These are phyloP conservation scores for Leccinum boreale DNA, from an alignment of 768 basidiomycete genomes.

Conservation along the genomic window DNA sequence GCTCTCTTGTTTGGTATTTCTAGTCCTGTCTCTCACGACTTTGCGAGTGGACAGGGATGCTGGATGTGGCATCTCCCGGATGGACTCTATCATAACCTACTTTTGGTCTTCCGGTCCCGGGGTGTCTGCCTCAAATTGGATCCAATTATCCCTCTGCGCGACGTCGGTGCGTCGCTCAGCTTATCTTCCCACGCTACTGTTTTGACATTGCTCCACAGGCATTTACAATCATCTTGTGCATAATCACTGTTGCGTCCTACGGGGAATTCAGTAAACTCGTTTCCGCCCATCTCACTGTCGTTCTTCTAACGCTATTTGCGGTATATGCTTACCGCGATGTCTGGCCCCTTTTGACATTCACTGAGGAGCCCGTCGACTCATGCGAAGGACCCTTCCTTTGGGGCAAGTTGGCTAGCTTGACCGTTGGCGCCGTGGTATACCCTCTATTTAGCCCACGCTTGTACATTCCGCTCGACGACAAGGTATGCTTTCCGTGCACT, in stretches of 20 bases:
- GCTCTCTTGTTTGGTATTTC: neutral
- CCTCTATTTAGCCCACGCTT: slow-evolving; percentile 1
- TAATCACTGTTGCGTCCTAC: neutral
- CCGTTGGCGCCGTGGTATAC: neutral
- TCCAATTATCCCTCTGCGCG: neutral
- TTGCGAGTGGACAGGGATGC: neutral
- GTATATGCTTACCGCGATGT: neutral
- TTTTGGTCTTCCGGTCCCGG: neutral
- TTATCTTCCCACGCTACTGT: neutral
- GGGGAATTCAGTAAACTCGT: neutral
- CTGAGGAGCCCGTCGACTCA: neutral
- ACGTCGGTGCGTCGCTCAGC: neutral
- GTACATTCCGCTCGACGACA: neutral
- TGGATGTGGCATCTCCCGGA: neutral
- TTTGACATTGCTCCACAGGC: neutral
- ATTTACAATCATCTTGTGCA: neutral
- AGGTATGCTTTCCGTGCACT: neutral
- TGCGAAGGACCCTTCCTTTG: neutral
- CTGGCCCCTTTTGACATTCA: slow-evolving; percentile 1
- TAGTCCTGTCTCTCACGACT: neutral
- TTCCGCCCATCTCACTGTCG: neutral
- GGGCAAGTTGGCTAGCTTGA: neutral
- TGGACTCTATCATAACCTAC: neutral
- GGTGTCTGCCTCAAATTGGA: neutral
- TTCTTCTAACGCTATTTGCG: neutral